phyloP scores from a whole-genome alignment of 2,329 filamentous ascomycete species.

The Torrubiellomyces zombiae region DNA sequence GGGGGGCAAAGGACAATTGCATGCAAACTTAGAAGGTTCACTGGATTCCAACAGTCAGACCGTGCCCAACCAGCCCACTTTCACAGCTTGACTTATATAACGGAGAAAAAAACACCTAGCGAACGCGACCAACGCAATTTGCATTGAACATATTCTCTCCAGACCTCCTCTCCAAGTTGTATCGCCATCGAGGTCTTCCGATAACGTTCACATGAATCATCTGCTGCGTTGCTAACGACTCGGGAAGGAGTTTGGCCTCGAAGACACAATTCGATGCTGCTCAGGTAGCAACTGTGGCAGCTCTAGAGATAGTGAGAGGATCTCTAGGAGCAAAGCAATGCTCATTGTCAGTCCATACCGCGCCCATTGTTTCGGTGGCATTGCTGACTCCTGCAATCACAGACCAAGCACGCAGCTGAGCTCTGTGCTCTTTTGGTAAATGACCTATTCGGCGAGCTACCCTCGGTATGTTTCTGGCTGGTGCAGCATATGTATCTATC shows the following conservation, averaged over 20 bases:
- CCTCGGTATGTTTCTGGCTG: conserved; percentile 45
- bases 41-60: too few species aligned
- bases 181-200: too few species aligned
- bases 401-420: conserved; percentile 65
- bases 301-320: conserved; percentile 66
- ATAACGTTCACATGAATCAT: too few species aligned
- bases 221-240: neutral
- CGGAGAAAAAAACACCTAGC: conserved; percentile 7
- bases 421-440: conserved; percentile 80
- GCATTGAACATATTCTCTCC: conserved; percentile 1
- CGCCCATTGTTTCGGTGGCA: conserved; percentile 7
- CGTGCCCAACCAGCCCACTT: conserved; percentile 6
- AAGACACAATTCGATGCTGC: conserved; percentile 37
- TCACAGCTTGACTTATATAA: conserved; percentile 5
- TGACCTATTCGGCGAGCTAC: conserved; percentile 80
- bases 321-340: conserved; percentile 56
- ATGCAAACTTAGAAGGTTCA: too few species aligned
- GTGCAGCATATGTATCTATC: neutral
- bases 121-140: conserved; percentile 4
- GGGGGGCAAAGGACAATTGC: too few species aligned
- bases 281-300: conserved; percentile 52
- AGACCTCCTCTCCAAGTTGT: too few species aligned
- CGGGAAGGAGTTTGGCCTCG: too few species aligned
- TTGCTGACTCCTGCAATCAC: conserved; percentile 9
- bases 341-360: conserved; percentile 28